Evolutionary conservation across 148 eudicot genomes (phyloP).

Genomic region (Pouteria glomerata): DNA sequence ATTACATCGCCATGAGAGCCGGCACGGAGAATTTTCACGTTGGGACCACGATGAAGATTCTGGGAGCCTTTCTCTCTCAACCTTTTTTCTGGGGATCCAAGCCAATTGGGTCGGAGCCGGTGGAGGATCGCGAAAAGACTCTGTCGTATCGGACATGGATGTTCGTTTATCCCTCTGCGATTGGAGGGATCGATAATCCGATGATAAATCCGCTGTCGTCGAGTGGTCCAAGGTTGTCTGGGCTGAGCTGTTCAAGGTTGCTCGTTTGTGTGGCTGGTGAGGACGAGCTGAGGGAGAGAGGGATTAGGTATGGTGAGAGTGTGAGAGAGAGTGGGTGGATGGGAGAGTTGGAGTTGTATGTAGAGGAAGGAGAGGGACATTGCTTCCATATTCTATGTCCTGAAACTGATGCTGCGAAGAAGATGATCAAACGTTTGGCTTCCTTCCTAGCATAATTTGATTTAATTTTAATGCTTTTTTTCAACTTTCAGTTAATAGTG

Average conservation of each 20-base stretch:
- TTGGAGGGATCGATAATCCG: slow-evolving; percentile 26
- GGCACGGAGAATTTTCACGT: slow-evolving; percentile 21
- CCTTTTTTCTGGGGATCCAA: slow-evolving; percentile 44
- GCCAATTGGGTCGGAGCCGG: slow-evolving; percentile 18
- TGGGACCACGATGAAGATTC: slow-evolving; percentile 12
- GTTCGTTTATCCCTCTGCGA: slow-evolving; percentile 26
- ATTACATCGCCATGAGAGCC: slow-evolving; percentile 35
- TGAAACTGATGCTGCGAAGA: slow-evolving; percentile 16
- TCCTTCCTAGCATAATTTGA: slow-evolving; percentile 5
- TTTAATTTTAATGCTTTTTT: too few species aligned
- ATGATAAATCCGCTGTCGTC: slow-evolving; percentile 34
- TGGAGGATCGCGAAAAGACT: neutral
- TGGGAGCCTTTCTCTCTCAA: slow-evolving; percentile 36
- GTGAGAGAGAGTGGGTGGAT: slow-evolving; percentile 29
- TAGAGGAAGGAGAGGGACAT: slow-evolving; percentile 29
- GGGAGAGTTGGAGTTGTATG: slow-evolving; percentile 26
- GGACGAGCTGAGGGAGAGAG: slow-evolving; percentile 27
- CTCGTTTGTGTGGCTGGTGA: slow-evolving; percentile 35
- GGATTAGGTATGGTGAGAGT: slow-evolving; percentile 18
- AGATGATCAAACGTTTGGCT: slow-evolving; percentile 21
- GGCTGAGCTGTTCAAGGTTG: slow-evolving; percentile 29
- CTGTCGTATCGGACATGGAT: slow-evolving; percentile 24
- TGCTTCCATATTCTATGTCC: slow-evolving; percentile 21
- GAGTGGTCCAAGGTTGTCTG: slow-evolving; percentile 21
- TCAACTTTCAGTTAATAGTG: too few species aligned